Evolutionary conservation across 2,329 filamentous ascomycete species (phyloP), one percentile per base, ranked within the genome.

Genomic region (Colletotrichum paranaense): DNA sequence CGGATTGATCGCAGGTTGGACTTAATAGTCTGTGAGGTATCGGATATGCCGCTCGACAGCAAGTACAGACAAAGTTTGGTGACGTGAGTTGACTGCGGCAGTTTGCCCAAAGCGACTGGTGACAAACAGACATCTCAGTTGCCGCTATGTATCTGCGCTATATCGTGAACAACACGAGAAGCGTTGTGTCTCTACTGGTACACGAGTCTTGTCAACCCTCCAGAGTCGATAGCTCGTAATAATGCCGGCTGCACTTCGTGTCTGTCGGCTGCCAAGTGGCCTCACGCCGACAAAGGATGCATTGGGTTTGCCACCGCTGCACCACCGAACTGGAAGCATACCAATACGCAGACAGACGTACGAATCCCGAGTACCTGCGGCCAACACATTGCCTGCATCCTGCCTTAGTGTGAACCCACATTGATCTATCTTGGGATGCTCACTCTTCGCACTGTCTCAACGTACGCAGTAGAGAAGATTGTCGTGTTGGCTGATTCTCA

Each of bases 221-320:
- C 67, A 26, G 32, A 26, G 53, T 49, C 56, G 24, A 16, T 28
- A 42, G 26, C 63, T 49, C 52, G 53, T 38, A 28, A 22, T 49
- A 9, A 49, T 49, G 42, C 42, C 11, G 42, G 52, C 58, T 69
- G 67, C 42, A 70, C 53, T 14, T 70, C 28, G 53, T 70, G 62
- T 42, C n/a, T 30, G 49, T 22, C 4, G 12, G 46, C 12, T 26
- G 46, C 28, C n/a, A 35, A 53, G 28, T 63, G 38, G 42, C 38
- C 28, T 14, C 2, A 19, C 26, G 46, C 24, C 11, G 14, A 35
- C 26, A n/a, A 57, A 38, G 52, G 49, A 24, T 64, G 28, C 22
- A 12, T 22, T 49, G 11, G 22, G 63, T 58, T 66, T 66, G 63
- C 63, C 53, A 66, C 63, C 42, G 42, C 42, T 22, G 19, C 42